Evolutionary conservation across 2,329 filamentous ascomycete species (phyloP).

Genomic region (Verticillium albo-atrum): DNA sequence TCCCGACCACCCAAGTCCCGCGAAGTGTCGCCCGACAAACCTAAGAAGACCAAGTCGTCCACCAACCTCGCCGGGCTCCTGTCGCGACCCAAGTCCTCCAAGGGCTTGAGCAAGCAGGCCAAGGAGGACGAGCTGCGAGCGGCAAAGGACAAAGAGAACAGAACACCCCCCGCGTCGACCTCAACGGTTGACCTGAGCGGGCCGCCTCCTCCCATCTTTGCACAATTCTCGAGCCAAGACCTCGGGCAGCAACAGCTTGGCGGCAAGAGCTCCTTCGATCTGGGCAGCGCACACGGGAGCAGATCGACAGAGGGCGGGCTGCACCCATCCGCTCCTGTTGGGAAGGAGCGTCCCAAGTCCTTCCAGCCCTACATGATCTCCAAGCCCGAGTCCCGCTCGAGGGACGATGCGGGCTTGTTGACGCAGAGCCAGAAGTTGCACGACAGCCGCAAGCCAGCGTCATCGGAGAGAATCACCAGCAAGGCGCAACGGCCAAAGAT

Average conservation of each 20-base stretch:
- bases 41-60: constrained; percentile 77
- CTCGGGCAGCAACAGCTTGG: constrained; percentile 16
- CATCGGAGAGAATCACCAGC: constrained; percentile 19
- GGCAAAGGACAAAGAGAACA: constrained; percentile 77
- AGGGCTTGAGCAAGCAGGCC: constrained; percentile 52
- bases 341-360: constrained; percentile 46
- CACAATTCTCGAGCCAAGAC: constrained; percentile 58
- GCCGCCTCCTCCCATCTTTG: constrained; percentile 67
- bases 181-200: constrained; percentile 29
- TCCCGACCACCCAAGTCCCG: constrained; percentile 34
- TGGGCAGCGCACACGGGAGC: constrained; percentile 7
- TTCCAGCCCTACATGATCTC: constrained; percentile 35
- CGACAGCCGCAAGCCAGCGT: constrained; percentile 9
- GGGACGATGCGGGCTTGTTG: constrained; percentile 10
- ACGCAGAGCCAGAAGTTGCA: constrained; percentile 13
- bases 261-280: constrained; percentile 14
- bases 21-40: constrained; percentile 53
- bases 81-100: constrained; percentile 68
- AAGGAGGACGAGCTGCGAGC: constrained; percentile 46
- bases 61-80: constrained; percentile 77
- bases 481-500: constrained; percentile 36
- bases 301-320: constrained; percentile 1
- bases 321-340: neutral
- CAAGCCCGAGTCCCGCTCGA: constrained; percentile 10
- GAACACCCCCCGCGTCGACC: constrained; percentile 52